Percentiles rank a stretch among this genome's conserved stretches.
These are phyloP conservation scores for Noccaea bulbosa DNA, from an alignment of 345 rosid species.

Conservation along the genomic window DNA sequence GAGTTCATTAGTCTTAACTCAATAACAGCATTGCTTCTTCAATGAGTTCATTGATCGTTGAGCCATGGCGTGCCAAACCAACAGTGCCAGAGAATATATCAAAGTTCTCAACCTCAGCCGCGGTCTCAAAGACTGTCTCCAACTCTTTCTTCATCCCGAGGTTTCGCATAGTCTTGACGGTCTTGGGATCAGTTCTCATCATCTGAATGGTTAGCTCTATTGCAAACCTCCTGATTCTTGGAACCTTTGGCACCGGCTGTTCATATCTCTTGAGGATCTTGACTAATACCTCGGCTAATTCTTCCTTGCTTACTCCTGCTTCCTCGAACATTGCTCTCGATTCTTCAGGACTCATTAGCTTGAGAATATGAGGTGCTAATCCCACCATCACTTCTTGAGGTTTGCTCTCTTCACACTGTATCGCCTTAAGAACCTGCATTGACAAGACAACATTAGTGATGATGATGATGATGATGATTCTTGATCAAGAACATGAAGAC, in stretches of 20 bases:
- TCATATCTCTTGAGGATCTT: constrained; percentile 58
- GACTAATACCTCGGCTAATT: constrained; percentile 56
- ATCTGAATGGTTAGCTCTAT: constrained; percentile 78
- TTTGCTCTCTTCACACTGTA: constrained; percentile 50
- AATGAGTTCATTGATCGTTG: constrained; percentile 61
- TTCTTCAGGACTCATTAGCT: constrained; percentile 57
- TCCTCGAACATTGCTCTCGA: constrained; percentile 49
- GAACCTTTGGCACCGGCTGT: constrained; percentile 73
- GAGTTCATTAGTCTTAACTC: background rate
- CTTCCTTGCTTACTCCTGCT: constrained; percentile 54
- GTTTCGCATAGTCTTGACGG: constrained; percentile 43
- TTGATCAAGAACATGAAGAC: constrained; percentile 34
- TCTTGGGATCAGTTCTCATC: constrained; percentile 56
- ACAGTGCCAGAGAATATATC: constrained; percentile 75
- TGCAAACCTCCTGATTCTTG: constrained; percentile 81
- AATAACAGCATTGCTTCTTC: constrained; percentile 60
- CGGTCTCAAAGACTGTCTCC: constrained; percentile 64
- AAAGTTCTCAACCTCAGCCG: constrained; percentile 78
- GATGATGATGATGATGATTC: background rate
- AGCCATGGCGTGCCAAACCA: constrained; percentile 73
- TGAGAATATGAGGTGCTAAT: constrained; percentile 73
- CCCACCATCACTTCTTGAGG: constrained; percentile 92
- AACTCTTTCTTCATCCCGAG: constrained; percentile 59
- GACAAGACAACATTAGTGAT: constrained; percentile 15
- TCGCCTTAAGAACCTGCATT: constrained; percentile 68